Percentiles rank a stretch among this genome's conserved stretches.
Evolutionary conservation across 148 eudicot species (phyloP).

Genomic region (Tetragonia tetragonoides): DNA sequence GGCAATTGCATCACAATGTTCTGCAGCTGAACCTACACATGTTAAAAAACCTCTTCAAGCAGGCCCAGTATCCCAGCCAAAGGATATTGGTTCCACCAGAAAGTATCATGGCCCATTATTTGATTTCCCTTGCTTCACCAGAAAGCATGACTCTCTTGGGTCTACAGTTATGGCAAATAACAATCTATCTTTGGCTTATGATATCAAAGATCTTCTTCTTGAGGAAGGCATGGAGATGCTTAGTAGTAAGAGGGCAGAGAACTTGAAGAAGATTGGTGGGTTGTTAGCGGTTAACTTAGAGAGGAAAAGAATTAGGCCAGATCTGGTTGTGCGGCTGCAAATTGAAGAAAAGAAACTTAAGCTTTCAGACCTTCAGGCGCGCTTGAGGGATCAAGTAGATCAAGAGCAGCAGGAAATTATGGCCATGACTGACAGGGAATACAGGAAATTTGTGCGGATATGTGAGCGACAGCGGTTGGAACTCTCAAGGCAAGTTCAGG

Average conservation of each 20-base stretch:
- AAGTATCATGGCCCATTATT: conserved; percentile 98
- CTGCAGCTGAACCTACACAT: conserved; percentile 54
- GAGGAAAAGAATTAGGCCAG: conserved; percentile 90
- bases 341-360: conserved; percentile 91
- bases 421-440: conserved; percentile 95
- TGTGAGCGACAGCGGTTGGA: conserved; percentile 98
- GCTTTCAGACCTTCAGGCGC: conserved; percentile 75
- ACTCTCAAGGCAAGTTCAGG: conserved; percentile 82
- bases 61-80: conserved; percentile 44
- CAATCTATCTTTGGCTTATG: conserved; percentile 75
- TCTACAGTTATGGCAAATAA: conserved; percentile 56
- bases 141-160: conserved; percentile 82
- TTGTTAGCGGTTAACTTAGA: conserved; percentile 76
- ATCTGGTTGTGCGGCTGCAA: conserved; percentile 78
- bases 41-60: conserved; percentile 57
- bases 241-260: conserved; percentile 68
- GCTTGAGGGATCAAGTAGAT: conserved; percentile 82
- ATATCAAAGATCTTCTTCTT: conserved; percentile 73
- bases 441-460: conserved; percentile 80
- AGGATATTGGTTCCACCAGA: conserved; percentile 60
- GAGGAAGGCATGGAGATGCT: conserved; percentile 71
- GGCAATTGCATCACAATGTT: conserved; percentile 46
- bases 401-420: conserved; percentile 95
- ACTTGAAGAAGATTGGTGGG: conserved; percentile 66
- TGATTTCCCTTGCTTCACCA: conserved; percentile 94